Conservation (phyloP, 768 basidiomycete species). For the Lactifluus rugatus region DNA sequence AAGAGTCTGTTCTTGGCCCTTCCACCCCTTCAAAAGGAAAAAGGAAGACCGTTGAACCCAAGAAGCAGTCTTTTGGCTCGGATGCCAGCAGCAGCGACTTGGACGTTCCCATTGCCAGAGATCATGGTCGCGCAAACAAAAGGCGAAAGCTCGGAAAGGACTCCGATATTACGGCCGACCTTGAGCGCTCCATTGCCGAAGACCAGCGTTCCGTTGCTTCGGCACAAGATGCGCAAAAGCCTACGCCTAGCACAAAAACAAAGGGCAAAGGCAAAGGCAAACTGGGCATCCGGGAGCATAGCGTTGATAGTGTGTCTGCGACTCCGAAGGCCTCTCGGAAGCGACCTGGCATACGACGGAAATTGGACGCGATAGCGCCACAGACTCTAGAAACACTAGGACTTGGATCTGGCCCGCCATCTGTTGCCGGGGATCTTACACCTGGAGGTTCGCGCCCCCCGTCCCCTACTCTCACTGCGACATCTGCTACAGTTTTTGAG, state of each 20-base stretch:
- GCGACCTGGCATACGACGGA: conserved; percentile 49
- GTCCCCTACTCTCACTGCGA: conserved; percentile 49
- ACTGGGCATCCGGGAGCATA: conserved; percentile 37
- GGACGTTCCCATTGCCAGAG: conserved; percentile 34
- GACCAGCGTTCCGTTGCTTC: conserved; percentile 36
- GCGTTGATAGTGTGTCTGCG: conserved; percentile 46
- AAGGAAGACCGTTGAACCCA: conserved; percentile 43
- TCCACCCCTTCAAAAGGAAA: conserved; percentile 28
- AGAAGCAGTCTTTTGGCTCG: conserved; percentile 36
- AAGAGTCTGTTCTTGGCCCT: conserved; percentile 42
- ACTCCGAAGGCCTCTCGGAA: conserved; percentile 47
- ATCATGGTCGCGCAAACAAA: conserved; percentile 44
- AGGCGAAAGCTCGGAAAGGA: conserved; percentile 50
- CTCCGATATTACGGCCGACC: conserved; percentile 23
- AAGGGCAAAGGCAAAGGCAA: conserved; percentile 45
- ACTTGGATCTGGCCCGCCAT: conserved; percentile 43
- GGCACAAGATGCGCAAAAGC: conserved; percentile 21
- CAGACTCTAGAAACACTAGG: conserved; percentile 44
- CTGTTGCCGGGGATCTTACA: conserved; percentile 58
- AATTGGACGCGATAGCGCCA: conserved; percentile 38
- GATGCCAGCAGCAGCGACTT: conserved; percentile 48
- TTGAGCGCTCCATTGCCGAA: conserved; percentile 34
- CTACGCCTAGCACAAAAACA: conserved; percentile 30
- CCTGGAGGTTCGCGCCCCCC: conserved; percentile 60
- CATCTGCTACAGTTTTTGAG: conserved; percentile 58